A percentile compares a stretch with the other conserved stretches of the same genome.
These are phyloP conservation scores for Paecilomyces fulvus DNA, from an alignment of 2,329 filamentous ascomycete genomes.

Conservation along the genomic window DNA sequence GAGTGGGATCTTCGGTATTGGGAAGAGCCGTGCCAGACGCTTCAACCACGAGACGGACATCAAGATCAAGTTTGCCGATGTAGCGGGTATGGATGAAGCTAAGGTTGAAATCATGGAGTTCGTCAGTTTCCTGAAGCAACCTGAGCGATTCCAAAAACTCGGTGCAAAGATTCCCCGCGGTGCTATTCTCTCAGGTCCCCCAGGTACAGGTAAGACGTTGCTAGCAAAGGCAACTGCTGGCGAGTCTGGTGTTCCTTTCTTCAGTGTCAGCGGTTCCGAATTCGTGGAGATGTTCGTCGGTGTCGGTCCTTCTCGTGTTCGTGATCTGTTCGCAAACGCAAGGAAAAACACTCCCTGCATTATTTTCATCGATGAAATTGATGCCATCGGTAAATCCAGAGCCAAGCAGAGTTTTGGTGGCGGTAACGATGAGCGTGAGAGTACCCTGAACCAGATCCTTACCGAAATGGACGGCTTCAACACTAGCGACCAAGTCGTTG, in stretches of 20 bases:
- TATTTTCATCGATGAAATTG: slow-evolving; percentile 99
- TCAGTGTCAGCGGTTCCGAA: slow-evolving; percentile 95
- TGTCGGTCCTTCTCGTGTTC: slow-evolving; percentile 90
- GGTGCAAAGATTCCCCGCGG: slow-evolving; percentile 97
- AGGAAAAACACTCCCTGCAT: slow-evolving; percentile 96
- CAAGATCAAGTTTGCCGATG: slow-evolving; percentile 94
- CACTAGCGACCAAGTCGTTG: slow-evolving; percentile 90
- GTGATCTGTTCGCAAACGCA: slow-evolving; percentile 88
- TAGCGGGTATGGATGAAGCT: slow-evolving; percentile 96
- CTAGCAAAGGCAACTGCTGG: slow-evolving; percentile 95
- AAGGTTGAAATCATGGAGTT: slow-evolving; percentile 99
- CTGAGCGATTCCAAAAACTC: slow-evolving; percentile 82
- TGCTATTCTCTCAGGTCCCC: slow-evolving; percentile 92
- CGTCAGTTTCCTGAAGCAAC: slow-evolving; percentile 91
- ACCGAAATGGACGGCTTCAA: slow-evolving; percentile 99
- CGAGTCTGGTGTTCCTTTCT: slow-evolving; percentile 95
- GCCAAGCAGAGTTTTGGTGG: slow-evolving; percentile 75
- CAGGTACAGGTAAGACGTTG: slow-evolving; percentile 95
- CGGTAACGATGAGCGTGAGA: slow-evolving; percentile 94
- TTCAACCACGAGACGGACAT: slow-evolving; percentile 97
- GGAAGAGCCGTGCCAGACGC: slow-evolving; percentile 88
- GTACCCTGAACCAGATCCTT: slow-evolving; percentile 93
- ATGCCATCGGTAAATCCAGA: slow-evolving; percentile 89
- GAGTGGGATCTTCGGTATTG: slow-evolving; percentile 87
- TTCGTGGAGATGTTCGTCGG: slow-evolving; percentile 99